These are phyloP conservation scores for Argentina anserina DNA, from an alignment of 306 rosid genomes.

Conservation along the genomic window DNA sequence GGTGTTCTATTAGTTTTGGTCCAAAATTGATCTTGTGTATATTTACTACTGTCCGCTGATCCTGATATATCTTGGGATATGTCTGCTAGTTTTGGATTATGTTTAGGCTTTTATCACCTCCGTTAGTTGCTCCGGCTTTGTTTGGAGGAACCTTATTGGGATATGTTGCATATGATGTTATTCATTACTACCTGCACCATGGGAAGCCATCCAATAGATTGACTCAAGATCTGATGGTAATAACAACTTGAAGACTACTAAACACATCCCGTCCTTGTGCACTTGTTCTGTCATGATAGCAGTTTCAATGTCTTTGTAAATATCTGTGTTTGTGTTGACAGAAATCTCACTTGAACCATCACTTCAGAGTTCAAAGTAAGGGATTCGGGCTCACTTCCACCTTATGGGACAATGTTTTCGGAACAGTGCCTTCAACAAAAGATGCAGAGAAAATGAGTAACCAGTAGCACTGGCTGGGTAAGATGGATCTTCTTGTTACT, in stretches of 20 bases:
- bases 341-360: slow-evolving; percentile 39
- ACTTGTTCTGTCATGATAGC: neutral
- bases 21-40: neutral
- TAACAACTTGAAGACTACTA: neutral
- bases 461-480: slow-evolving; percentile 3
- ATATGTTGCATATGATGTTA: slow-evolving; percentile 34
- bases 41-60: neutral
- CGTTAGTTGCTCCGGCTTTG: slow-evolving; percentile 27
- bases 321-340: neutral
- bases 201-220: slow-evolving; percentile 34
- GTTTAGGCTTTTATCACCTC: slow-evolving; percentile 24
- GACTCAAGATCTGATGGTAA: slow-evolving; percentile 28
- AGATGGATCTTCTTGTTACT: slow-evolving; percentile 3
- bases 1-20: neutral
- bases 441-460: slow-evolving; percentile 11
- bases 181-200: slow-evolving; percentile 41
- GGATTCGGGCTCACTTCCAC: slow-evolving; percentile 44
- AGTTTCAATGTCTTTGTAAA: too few species aligned
- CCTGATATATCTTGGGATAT: neutral
- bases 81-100: slow-evolving; percentile 25
- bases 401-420: slow-evolving; percentile 37
- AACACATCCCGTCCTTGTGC: neutral
- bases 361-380: slow-evolving; percentile 24
- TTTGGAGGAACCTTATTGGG: slow-evolving; percentile 36
- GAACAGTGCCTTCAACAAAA: slow-evolving; percentile 28